Percentiles rank a stretch among this genome's conserved stretches.
These are phyloP conservation scores for Abortiporus biennis DNA, from an alignment of 1,284 basidiomycete genomes.

Conservation along the genomic window DNA sequence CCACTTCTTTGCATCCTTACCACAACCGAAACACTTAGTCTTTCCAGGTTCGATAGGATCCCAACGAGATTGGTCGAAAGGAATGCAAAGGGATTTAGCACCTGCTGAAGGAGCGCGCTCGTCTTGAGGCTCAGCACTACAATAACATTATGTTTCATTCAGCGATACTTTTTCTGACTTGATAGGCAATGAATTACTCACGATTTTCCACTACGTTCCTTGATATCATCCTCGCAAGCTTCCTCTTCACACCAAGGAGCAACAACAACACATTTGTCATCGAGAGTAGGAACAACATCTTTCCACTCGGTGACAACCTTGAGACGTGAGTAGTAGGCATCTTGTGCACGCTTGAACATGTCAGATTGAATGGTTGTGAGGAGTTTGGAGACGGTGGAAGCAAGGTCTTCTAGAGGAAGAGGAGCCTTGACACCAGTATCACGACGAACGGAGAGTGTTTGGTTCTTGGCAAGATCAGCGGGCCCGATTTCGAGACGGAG, in stretches of 20 bases:
- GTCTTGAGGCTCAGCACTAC: constrained; percentile 79
- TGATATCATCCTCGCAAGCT: constrained; percentile 96
- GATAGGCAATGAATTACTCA: constrained; percentile 37
- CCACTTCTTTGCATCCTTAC: constrained; percentile 85
- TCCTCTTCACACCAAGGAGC: constrained; percentile 97
- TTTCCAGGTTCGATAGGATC: constrained; percentile 70
- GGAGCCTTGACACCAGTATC: constrained; percentile 81
- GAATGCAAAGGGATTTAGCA: constrained; percentile 96
- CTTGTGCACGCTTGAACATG: constrained; percentile 82
- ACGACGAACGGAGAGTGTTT: constrained; percentile 84
- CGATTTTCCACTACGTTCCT: constrained; percentile 86
- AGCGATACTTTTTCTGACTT: constrained; percentile 3
- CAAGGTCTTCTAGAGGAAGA: constrained; percentile 64
- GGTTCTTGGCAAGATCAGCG: constrained; percentile 81
- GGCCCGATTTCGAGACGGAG: constrained; percentile 96
- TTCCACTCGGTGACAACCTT: constrained; percentile 84
- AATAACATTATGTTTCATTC: too few relatives aligned
- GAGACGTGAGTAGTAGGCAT: constrained; percentile 70
- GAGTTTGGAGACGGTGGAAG: constrained; percentile 51
- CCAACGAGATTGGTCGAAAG: constrained; percentile 88
- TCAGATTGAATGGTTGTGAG: constrained; percentile 87
- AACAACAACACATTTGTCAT: constrained; percentile 84
- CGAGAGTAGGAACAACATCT: constrained; percentile 86
- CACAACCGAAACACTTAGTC: constrained; percentile 84
- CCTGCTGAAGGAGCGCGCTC: constrained; percentile 96